Evolutionary conservation across 2,329 filamentous ascomycete species (phyloP).

Genomic region (Tolypocladium tundrense): DNA sequence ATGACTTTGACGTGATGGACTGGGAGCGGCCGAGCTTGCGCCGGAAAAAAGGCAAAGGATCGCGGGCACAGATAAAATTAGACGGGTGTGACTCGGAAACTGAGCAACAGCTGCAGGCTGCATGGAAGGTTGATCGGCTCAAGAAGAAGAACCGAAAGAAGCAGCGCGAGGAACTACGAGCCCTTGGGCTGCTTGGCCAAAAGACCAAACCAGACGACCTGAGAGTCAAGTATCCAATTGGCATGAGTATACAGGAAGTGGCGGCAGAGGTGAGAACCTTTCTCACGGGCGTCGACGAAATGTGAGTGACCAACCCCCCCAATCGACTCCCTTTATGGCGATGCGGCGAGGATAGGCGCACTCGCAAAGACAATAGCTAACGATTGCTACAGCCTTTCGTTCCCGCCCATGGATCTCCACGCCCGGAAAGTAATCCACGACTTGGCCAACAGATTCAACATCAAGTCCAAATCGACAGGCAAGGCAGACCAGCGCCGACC

Average conservation of each 20-base stretch:
- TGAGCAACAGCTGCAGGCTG: conserved; percentile 44
- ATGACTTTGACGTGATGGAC: conserved; percentile 79
- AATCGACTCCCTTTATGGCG: neutral
- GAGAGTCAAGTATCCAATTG: conserved; percentile 59
- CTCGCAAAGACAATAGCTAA: conserved; percentile 2
- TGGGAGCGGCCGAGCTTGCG: conserved; percentile 60
- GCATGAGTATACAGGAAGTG: conserved; percentile 61
- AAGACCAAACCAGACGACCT: conserved; percentile 46
- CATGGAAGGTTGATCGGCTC: conserved; percentile 57
- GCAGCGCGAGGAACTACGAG: conserved; percentile 58
- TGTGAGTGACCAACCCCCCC: conserved; percentile 33
- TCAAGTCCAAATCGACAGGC: conserved; percentile 79
- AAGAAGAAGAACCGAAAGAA: conserved; percentile 63
- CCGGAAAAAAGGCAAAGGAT: conserved; percentile 51
- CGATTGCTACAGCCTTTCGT: conserved; percentile 42
- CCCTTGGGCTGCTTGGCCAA: conserved; percentile 55
- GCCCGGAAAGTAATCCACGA: conserved; percentile 73
- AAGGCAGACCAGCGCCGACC: conserved; percentile 64
- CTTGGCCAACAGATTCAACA: conserved; percentile 60
- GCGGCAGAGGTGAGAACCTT: conserved; percentile 65
- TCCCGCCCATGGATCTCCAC: conserved; percentile 77
- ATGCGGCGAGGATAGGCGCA: neutral
- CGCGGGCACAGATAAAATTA: conserved; percentile 39
- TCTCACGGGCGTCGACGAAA: conserved; percentile 50
- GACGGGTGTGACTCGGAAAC: conserved; percentile 58